Base-by-base conservation (phyloP, 2,329 filamentous ascomycete genomes). In the Stemphylium lycopersici region DNA sequence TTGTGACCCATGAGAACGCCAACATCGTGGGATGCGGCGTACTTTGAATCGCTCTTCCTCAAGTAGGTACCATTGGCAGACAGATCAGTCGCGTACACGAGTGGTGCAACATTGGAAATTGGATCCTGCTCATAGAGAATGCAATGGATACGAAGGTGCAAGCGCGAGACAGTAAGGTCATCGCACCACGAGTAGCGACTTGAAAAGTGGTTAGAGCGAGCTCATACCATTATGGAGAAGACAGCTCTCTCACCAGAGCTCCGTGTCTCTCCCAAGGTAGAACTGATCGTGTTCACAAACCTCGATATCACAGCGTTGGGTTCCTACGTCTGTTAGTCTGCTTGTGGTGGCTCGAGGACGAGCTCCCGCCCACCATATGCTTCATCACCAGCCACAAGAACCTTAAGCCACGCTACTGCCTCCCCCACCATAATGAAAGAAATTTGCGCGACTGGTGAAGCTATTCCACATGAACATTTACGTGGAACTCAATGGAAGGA, bases 51-150 rank as follows among this genome's bases (percentile, higher is more conserved):
- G 18, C 56, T 51, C 52, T 73, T 76, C 41, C 59, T 70, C 6
- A 80, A 49, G 18, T 65, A 61, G 6, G 78, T 77, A 6, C 77
- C 70, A 53, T 81, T 81, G 32, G 67, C 69, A 0, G 80, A 83
- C 2, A 80, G 43, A 47, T 80, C 76, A 34, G 78, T 74, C 12
- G 73, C 75, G 59, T 82, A 83, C 2, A 83, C 73, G 49, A 82
- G 73, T 4, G 80, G 79, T 3, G 74, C 65, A 10, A 80, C 72
- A 2, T 59, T 55, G 10, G 69, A 58, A 20, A 66, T 50, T 12
- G 66, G 63, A 22, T 74, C 64, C 49, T 77, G 70, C 31, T 79
- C 79, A 52, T 78, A 82, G 1, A 79, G 48, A 42, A 82, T 73
- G 59, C 78, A 80, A 57, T 79, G 78, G 38, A 82, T 68, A 18